phyloP scores from a whole-genome alignment of 2,329 filamentous ascomycete genomes.

The Penicillium sp. region DNA sequence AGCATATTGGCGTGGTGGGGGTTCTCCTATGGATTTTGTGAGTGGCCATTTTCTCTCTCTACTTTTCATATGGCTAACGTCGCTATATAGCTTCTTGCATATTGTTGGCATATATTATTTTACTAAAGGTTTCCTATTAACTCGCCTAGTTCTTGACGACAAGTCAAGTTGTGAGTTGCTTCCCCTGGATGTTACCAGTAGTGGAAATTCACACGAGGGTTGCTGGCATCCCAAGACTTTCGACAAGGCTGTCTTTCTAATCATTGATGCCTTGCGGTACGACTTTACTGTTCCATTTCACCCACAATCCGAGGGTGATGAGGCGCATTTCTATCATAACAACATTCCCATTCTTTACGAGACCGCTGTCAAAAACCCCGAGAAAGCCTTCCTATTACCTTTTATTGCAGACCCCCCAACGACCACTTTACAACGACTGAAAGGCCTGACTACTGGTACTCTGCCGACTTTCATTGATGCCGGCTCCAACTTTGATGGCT shows the following conservation, averaged over 20 bases:
- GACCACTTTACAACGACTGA: slow-evolving; percentile 84
- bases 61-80: neutral
- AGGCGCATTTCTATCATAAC: slow-evolving; percentile 71
- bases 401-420: slow-evolving; percentile 98
- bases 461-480: slow-evolving; percentile 91
- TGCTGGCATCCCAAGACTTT: slow-evolving; percentile 98
- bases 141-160: slow-evolving; percentile 73
- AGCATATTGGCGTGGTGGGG: slow-evolving; percentile 35
- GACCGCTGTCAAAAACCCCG: slow-evolving; percentile 66
- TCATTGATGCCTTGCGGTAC: slow-evolving; percentile 92
- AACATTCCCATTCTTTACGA: slow-evolving; percentile 84
- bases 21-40: slow-evolving; percentile 40
- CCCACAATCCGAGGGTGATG: slow-evolving; percentile 40
- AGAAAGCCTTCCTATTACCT: slow-evolving; percentile 82
- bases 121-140: slow-evolving; percentile 90
- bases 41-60: slow-evolving; percentile 19
- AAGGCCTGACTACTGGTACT: slow-evolving; percentile 91
- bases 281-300: slow-evolving; percentile 87
- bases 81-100: slow-evolving; percentile 60
- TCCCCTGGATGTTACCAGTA: slow-evolving; percentile 50
- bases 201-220: slow-evolving; percentile 52
- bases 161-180: slow-evolving; percentile 66
- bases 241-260: slow-evolving; percentile 80
- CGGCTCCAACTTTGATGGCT: slow-evolving; percentile 92
- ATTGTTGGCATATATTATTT: slow-evolving; percentile 82